A percentile compares a stretch with the other conserved stretches of the same genome.
Conservation (phyloP, 768 basidiomycete genomes). For the Collybia nuda region DNA sequence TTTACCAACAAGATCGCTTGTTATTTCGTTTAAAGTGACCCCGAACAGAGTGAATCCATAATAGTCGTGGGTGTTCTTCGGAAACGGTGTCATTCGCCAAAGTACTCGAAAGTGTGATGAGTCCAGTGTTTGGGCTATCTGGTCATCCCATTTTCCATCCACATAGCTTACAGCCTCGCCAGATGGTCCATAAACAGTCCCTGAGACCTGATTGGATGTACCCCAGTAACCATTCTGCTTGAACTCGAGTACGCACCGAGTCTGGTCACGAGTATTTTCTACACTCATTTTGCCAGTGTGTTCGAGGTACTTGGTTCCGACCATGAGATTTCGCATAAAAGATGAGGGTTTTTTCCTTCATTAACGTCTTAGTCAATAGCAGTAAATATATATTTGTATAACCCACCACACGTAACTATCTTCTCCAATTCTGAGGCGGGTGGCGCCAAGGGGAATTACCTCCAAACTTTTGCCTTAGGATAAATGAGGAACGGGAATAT, state of each 20-base stretch:
- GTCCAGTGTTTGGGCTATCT: constrained; percentile 67
- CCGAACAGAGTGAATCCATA: constrained; percentile 85
- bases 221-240: constrained; percentile 87
- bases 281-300: constrained; percentile 81
- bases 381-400: not conserved
- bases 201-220: constrained; percentile 69
- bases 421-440: constrained; percentile 61
- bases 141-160: constrained; percentile 93
- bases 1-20: constrained; percentile 57
- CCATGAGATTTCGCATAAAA: constrained; percentile 87
- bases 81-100: constrained; percentile 77
- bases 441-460: constrained; percentile 77
- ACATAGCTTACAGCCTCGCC: constrained; percentile 59
- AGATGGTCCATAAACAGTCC: constrained; percentile 50
- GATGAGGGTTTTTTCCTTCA: constrained; percentile 83
- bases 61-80: constrained; percentile 64
- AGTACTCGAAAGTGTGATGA: constrained; percentile 69
- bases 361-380: not conserved
- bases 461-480: constrained; percentile 82
- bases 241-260: constrained; percentile 76
- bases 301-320: constrained; percentile 89
- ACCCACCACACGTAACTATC: constrained; percentile 74
- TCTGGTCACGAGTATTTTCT: constrained; percentile 54
- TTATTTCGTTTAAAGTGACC: constrained; percentile 81
- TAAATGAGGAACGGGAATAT: constrained; percentile 13